Evolutionary conservation across 2,329 filamentous ascomycete genomes (phyloP).

Genomic region (Bipolaris zeicola): DNA sequence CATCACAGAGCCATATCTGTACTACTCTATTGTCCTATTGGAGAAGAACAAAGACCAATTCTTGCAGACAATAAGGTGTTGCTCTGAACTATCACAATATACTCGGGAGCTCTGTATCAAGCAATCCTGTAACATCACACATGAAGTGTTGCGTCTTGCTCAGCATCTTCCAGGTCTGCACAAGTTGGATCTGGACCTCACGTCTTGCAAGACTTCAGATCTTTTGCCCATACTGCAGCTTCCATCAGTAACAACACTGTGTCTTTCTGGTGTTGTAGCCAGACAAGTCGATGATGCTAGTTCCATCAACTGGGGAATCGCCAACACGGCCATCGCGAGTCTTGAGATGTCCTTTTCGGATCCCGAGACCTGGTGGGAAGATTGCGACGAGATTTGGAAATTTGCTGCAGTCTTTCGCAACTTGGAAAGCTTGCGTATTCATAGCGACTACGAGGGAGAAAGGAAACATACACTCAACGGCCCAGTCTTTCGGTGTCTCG

Average conservation of each 20-base stretch:
- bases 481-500: conserved; percentile 8
- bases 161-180: conserved; percentile 5
- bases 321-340: conserved; percentile 6
- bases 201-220: neutral
- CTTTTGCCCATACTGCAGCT: conserved; percentile 4
- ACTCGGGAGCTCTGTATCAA: neutral
- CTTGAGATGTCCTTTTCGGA: conserved; percentile 12
- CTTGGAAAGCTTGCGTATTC: conserved; percentile 2
- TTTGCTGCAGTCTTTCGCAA: conserved; percentile 7
- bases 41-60: neutral
- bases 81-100: conserved; percentile 1
- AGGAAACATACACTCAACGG: neutral
- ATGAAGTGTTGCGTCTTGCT: neutral
- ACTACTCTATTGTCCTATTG: conserved; percentile 4
- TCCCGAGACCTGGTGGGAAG: neutral
- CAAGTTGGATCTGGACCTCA: conserved; percentile 5
- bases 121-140: neutral
- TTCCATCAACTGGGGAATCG: conserved; percentile 5
- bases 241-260: conserved; percentile 4
- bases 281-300: neutral
- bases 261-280: conserved; percentile 1
- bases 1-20: conserved; percentile 12
- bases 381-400: conserved; percentile 2
- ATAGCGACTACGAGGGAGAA: neutral
- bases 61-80: neutral